These are phyloP conservation scores for Fraxinus angustifolia DNA, from an alignment of 305 asterid genomes.

Conservation along the genomic window DNA sequence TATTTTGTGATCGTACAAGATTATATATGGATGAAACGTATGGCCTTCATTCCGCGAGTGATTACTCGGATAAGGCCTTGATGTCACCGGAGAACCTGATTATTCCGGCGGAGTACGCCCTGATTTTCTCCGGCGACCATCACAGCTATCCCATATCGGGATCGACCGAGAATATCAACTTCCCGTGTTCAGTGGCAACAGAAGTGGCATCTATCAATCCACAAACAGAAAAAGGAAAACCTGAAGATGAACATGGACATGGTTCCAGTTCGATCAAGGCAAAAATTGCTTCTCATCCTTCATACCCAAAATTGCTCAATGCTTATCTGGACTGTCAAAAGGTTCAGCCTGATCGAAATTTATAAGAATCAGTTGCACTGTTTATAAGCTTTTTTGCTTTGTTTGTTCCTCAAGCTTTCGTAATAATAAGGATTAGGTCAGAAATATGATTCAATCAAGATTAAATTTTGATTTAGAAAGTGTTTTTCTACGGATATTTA, in stretches of 20 bases:
- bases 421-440: neutral
- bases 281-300: conserved; percentile 74
- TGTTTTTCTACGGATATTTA: neutral
- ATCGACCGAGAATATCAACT: conserved; percentile 31
- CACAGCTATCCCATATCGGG: conserved; percentile 39
- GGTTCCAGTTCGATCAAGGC: conserved; percentile 49
- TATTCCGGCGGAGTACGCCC: conserved; percentile 35
- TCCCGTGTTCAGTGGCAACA: conserved; percentile 31
- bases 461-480: neutral
- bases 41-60: conserved; percentile 34
- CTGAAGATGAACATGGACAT: conserved; percentile 26
- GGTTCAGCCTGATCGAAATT: conserved; percentile 36
- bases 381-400: neutral
- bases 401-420: neutral
- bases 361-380: neutral
- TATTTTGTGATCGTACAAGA: neutral
- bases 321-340: conserved; percentile 88
- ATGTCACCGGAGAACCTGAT: conserved; percentile 59
- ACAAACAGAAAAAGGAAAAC: conserved; percentile 16
- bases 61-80: conserved; percentile 53
- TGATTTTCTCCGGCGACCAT: conserved; percentile 28
- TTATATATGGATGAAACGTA: conserved; percentile 54
- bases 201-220: conserved; percentile 39
- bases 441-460: neutral
- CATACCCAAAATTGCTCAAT: conserved; percentile 56